These are phyloP conservation scores for Cordyceps farinosa DNA, from an alignment of 2,329 filamentous ascomycete species.

Conservation along the genomic window DNA sequence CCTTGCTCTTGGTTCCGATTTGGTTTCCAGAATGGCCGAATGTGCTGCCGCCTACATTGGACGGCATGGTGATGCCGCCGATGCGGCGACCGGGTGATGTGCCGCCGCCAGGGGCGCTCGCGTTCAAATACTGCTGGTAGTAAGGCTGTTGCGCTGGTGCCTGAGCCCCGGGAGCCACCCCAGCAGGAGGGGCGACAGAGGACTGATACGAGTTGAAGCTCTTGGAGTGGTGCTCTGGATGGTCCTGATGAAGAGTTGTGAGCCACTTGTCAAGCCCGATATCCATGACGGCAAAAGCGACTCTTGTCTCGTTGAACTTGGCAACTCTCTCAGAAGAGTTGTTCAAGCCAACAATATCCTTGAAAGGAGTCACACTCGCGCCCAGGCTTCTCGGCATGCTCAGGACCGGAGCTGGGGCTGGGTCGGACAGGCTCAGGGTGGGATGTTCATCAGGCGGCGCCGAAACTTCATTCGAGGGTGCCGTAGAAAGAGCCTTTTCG, in stretches of 20 bases:
- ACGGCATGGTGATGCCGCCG: conserved; percentile 33
- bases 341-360: conserved; percentile 71
- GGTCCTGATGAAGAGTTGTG: conserved; percentile 38
- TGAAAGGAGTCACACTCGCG: conserved; percentile 45
- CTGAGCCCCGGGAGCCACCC: conserved; percentile 25
- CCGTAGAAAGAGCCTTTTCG: conserved; percentile 40
- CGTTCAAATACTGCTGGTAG: conserved; percentile 55
- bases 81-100: conserved; percentile 34
- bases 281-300: conserved; percentile 67
- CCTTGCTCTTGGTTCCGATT: conserved; percentile 81
- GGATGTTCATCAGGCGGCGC: conserved; percentile 39
- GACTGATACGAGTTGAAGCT: conserved; percentile 13
- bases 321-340: conserved; percentile 65
- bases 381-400: conserved; percentile 3
- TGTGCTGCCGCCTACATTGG: conserved; percentile 40
- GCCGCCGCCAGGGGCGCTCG: conserved; percentile 36
- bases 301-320: conserved; percentile 68
- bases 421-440: conserved; percentile 24
- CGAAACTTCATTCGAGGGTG: conserved; percentile 32
- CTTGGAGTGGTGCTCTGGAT: conserved; percentile 42
- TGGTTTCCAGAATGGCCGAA: conserved; percentile 57
- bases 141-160: conserved; percentile 44
- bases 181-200: conserved; percentile 14
- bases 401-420: conserved; percentile 18
- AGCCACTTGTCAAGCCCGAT: conserved; percentile 68